These are phyloP conservation scores for Didymella exigua DNA, from an alignment of 2,329 filamentous ascomycete species.

Conservation along the genomic window DNA sequence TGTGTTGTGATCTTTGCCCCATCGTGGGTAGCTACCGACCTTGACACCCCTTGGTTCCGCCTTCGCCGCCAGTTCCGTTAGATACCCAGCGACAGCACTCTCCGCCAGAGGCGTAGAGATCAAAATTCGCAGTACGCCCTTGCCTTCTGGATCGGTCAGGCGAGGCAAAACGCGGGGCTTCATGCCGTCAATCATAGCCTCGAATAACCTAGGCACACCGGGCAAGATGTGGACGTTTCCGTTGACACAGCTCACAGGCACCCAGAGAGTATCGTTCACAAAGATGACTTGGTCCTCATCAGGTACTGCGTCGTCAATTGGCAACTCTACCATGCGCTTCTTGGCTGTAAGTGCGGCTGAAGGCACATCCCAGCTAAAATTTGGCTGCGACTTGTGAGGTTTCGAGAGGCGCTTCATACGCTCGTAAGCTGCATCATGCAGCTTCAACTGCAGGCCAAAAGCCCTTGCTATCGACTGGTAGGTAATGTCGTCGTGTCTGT, in stretches of 20 bases:
- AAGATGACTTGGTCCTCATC: slow-evolving; percentile 78
- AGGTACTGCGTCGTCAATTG: slow-evolving; percentile 70
- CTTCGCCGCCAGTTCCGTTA: slow-evolving; percentile 77
- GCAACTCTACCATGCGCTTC: slow-evolving; percentile 87
- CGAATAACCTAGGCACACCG: slow-evolving; percentile 84
- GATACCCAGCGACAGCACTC: slow-evolving; percentile 80
- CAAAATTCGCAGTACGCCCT: slow-evolving; percentile 76
- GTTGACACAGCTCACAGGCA: slow-evolving; percentile 86
- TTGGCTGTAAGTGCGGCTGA: slow-evolving; percentile 80
- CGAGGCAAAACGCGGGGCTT: slow-evolving; percentile 73
- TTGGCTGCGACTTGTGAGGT: slow-evolving; percentile 71
- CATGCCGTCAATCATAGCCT: slow-evolving; percentile 76
- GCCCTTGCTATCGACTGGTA: slow-evolving; percentile 93
- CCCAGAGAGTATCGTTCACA: slow-evolving; percentile 82
- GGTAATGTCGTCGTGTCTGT: slow-evolving; percentile 94
- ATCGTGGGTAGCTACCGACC: slow-evolving; percentile 92
- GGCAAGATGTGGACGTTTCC: slow-evolving; percentile 93
- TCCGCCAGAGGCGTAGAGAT: slow-evolving; percentile 89
- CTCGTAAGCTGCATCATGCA: slow-evolving; percentile 77
- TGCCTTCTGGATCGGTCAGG: slow-evolving; percentile 78
- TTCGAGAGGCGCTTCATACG: slow-evolving; percentile 84
- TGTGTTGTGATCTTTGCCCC: slow-evolving; percentile 86
- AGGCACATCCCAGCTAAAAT: slow-evolving; percentile 84
- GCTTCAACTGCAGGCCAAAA: slow-evolving; percentile 74
- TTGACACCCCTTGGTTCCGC: slow-evolving; percentile 81